Conservation (phyloP, 305 asterid genomes). For the Fraxinus velutina region DNA sequence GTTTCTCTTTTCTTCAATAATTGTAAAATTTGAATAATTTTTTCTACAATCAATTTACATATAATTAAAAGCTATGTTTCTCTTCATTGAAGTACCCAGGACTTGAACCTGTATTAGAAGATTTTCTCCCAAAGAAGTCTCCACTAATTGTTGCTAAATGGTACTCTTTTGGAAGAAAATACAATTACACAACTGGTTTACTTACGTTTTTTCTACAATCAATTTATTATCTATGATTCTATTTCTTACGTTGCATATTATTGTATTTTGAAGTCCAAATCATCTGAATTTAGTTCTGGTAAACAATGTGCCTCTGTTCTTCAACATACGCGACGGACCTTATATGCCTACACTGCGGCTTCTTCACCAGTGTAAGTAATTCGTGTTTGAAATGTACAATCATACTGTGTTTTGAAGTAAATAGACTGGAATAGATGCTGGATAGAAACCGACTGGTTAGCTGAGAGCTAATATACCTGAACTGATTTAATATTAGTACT, state of each 20-base stretch:
- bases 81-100: conserved; percentile 65
- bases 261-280: conserved; percentile 58
- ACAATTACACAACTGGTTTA: conserved; percentile 7
- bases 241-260: conserved; percentile 20
- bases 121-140: conserved; percentile 89
- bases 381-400: not conserved
- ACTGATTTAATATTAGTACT: not conserved
- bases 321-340: conserved; percentile 96
- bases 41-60: conserved; percentile 6
- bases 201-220: not conserved
- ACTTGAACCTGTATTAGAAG: conserved; percentile 81
- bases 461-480: not conserved
- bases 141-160: conserved; percentile 95
- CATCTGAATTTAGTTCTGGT: conserved; percentile 95
- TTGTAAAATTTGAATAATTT: not conserved
- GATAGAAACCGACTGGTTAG: not conserved
- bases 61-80: conserved; percentile 5
- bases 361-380: conserved; percentile 89
- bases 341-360: conserved; percentile 96
- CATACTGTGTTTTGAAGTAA: conserved; percentile 7
- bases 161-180: conserved; percentile 32
- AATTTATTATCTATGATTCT: not conserved
- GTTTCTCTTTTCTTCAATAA: conserved; percentile 8
- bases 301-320: conserved; percentile 87
- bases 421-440: conserved; percentile 7